Evolutionary conservation across 192 early-diverging fungal genomes (phyloP), one percentile per base, ranked within the genome.

Genomic region (Coemansia umbellata): DNA sequence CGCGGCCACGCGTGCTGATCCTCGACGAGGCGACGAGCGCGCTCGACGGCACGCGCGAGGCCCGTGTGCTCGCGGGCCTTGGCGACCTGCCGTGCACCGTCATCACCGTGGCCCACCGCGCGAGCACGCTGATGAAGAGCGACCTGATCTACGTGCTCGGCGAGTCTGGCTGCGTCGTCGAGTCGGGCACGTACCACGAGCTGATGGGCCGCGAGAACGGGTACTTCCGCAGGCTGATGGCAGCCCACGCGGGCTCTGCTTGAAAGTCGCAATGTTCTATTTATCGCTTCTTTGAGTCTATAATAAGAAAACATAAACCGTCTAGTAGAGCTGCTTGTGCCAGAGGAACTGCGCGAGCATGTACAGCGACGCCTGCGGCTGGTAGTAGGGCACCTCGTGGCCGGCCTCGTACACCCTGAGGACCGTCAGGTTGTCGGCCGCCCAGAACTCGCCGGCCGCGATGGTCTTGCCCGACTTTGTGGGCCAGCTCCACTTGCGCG

Each of bases 351-450:
- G 77, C 60, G 89, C 89, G 62, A 97, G 80, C 82, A 97, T 89
- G 65, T 92, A 89, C 31, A 86, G 64, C 30, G 84, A 80, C 41
- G 85, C 82, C 53, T 83, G 81, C 47, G 94, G 91, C 79, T 93
- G 89, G 70, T 97, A 92, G 63, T 90, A 91, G 9, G 94, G 92
- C 14, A 87, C 84, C 83, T 91, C 91, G 50, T 92, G 90, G 7
- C 95, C 92, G 18, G 89, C 92, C 62, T 88, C 86, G 55, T 81
- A 92, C 4, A 92, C 80, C 19, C 86, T 78, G 59, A 98, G 66
- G 78, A 90, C 96, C 14, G 90, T 81, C 19, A 98, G 79, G 30
- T 78, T 80, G 14, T 85, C 83, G 24, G 69, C 84, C 6, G 61
- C 54, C 30, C 87, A 80, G 48, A 85, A 74, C 63, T 91, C 84